phyloP scores from a whole-genome alignment of 345 rosid species.

The Populus simonii region DNA sequence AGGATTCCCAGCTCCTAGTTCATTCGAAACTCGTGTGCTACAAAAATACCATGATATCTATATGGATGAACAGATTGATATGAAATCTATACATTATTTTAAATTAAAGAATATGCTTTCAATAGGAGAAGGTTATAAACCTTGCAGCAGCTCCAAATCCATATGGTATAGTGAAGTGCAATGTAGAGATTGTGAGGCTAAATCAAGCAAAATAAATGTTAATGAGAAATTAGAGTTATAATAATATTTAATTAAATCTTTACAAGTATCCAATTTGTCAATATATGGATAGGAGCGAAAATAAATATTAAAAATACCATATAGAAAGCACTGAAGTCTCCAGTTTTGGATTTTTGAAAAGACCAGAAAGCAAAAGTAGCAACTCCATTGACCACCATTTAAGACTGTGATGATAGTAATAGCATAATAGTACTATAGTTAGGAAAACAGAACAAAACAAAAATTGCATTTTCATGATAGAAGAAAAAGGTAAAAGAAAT shows the following conservation, averaged over 20 bases:
- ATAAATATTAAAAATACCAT: conserved; percentile 33
- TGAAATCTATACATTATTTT: not conserved
- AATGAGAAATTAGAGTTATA: not conserved
- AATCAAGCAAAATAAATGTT: not conserved
- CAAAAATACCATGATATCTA: no score
- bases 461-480: not conserved
- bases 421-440: not conserved
- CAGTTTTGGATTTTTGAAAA: conserved; percentile 53
- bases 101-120: not conserved
- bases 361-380: conserved; percentile 45
- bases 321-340: conserved; percentile 67
- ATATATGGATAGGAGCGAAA: no score
- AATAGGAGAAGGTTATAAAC: conserved; percentile 6
- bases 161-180: conserved; percentile 49
- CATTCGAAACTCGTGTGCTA: conserved; percentile 23
- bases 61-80: no score
- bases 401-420: conserved; percentile 27
- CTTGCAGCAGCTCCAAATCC: conserved; percentile 50
- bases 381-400: conserved; percentile 74
- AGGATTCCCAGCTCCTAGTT: conserved; percentile 21
- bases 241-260: not conserved
- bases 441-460: not conserved
- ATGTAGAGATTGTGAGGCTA: conserved; percentile 44
- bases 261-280: not conserved
- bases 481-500: not conserved